These are phyloP conservation scores for Xylariaceae sp. DNA, from an alignment of 2,329 filamentous ascomycete species.

Conservation along the genomic window DNA sequence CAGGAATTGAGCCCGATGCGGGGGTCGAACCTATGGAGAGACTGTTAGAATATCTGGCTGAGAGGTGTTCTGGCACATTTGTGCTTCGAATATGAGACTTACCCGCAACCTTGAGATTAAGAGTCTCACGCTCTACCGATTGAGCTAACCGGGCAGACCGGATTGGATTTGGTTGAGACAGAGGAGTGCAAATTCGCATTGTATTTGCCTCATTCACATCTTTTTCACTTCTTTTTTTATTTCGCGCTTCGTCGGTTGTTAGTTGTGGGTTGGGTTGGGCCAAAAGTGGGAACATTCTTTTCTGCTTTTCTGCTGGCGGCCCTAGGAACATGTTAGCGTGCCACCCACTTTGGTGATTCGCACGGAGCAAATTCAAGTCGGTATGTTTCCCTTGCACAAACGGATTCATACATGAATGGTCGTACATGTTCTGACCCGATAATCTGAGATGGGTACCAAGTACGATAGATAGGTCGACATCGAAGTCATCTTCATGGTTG, in stretches of 20 bases:
- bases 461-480: too few species aligned
- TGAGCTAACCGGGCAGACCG: conserved; percentile 54
- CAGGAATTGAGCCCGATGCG: conserved; percentile 41
- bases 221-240: not conserved
- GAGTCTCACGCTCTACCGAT: conserved; percentile 71
- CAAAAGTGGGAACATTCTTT: not conserved
- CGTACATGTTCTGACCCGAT: too few species aligned
- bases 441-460: too few species aligned
- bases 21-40: conserved; percentile 37
- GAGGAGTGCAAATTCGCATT: not conserved
- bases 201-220: not conserved
- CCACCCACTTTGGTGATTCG: not conserved
- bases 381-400: too few species aligned
- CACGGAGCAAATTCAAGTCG: too few species aligned
- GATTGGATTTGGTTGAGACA: not conserved
- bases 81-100: not conserved
- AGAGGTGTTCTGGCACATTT: not conserved
- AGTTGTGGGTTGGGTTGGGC: not conserved
- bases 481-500: too few species aligned
- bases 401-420: too few species aligned
- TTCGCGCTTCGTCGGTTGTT: not conserved
- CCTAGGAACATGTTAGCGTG: too few species aligned
- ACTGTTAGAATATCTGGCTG: not conserved
- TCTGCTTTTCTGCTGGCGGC: too few species aligned
- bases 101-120: conserved; percentile 41